phyloP scores from a whole-genome alignment of 306 rosid genomes.

The Mucuna pruriens region DNA sequence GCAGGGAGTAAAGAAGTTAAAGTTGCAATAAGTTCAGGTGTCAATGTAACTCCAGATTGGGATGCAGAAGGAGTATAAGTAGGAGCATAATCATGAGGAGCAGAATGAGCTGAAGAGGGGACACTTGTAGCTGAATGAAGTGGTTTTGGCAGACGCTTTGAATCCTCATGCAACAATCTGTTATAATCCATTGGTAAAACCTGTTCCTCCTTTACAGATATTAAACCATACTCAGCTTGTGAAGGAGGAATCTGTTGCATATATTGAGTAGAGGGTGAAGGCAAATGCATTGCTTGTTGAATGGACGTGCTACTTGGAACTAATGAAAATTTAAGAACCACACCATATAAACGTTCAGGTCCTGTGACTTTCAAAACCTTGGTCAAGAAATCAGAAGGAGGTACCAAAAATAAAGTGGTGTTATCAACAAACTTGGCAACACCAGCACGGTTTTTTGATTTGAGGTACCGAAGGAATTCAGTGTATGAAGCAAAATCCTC shows the following conservation, averaged over 20 bases:
- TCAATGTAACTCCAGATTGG: slow-evolving; percentile 76
- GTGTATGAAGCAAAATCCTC: slow-evolving; percentile 91
- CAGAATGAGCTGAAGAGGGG: slow-evolving; percentile 55
- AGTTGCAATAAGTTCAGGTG: slow-evolving; percentile 87
- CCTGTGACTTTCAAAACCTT: slow-evolving; percentile 76
- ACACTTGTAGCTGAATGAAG: slow-evolving; percentile 44
- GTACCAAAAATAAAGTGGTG: slow-evolving; percentile 81
- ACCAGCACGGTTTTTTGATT: slow-evolving; percentile 82
- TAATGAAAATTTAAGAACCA: slow-evolving; percentile 76
- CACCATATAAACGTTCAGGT: slow-evolving; percentile 86
- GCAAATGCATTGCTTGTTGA: slow-evolving; percentile 55
- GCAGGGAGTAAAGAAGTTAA: slow-evolving; percentile 73
- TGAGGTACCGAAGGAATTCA: slow-evolving; percentile 76
- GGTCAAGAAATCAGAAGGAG: slow-evolving; percentile 84
- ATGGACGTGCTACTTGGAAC: slow-evolving; percentile 46
- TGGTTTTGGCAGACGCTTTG: slow-evolving; percentile 56
- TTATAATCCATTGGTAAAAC: slow-evolving; percentile 57
- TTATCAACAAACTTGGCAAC: slow-evolving; percentile 84
- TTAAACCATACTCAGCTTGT: slow-evolving; percentile 53
- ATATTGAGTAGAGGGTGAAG: slow-evolving; percentile 64
- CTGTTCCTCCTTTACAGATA: slow-evolving; percentile 59
- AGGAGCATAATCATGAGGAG: slow-evolving; percentile 52
- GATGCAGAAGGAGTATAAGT: slow-evolving; percentile 49
- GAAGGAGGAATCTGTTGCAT: slow-evolving; percentile 56
- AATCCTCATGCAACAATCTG: slow-evolving; percentile 65